phyloP scores from a whole-genome alignment of 176 grass and related monocot species.

The Poa pratensis region DNA sequence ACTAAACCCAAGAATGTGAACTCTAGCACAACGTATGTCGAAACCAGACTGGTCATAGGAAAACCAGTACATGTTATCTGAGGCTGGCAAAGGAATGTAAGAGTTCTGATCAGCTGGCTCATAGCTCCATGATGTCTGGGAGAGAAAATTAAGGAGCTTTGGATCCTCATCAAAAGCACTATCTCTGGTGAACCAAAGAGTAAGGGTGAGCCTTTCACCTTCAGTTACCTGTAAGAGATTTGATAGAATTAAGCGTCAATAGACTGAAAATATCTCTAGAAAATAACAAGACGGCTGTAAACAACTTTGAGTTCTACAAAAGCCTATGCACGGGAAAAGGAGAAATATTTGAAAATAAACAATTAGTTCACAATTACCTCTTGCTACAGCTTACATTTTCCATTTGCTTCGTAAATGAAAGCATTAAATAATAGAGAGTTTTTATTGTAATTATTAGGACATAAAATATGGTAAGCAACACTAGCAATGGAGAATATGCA shows the following conservation, averaged over 20 bases:
- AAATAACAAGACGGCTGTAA: conserved; percentile 14
- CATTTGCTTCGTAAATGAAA: conserved; percentile 14
- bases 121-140: conserved; percentile 49
- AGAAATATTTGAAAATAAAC: not conserved
- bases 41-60: conserved; percentile 66
- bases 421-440: not conserved
- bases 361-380: not conserved
- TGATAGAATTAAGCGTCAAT: conserved; percentile 26
- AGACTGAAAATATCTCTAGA: conserved; percentile 21
- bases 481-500: not conserved
- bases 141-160: conserved; percentile 84
- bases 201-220: conserved; percentile 93
- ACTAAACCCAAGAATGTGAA: conserved; percentile 57
- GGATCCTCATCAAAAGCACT: conserved; percentile 78
- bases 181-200: conserved; percentile 88
- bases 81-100: conserved; percentile 71
- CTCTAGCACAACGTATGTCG: conserved; percentile 78
- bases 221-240: conserved; percentile 67
- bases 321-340: not conserved
- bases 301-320: conserved; percentile 20
- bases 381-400: not conserved
- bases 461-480: not conserved
- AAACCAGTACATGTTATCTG: conserved; percentile 92
- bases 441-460: not conserved
- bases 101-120: conserved; percentile 44